Evolutionary conservation across 192 early-diverging fungal genomes (phyloP).

Genomic region (Oehlia diaphana): DNA sequence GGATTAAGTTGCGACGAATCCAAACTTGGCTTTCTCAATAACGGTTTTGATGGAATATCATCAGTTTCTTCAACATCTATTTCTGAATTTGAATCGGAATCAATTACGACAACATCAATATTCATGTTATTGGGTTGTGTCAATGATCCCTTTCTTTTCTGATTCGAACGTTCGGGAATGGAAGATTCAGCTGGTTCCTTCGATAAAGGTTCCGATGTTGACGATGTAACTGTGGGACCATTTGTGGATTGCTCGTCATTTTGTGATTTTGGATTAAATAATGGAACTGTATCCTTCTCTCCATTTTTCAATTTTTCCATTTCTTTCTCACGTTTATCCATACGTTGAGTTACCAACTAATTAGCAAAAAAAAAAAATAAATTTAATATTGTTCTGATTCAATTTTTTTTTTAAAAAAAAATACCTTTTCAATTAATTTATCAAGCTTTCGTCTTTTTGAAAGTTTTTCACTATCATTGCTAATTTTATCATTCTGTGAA

Average conservation of each 20-base stretch:
- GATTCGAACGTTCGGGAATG: not conserved
- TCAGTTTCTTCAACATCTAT: not conserved
- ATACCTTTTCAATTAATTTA: conserved; percentile 26
- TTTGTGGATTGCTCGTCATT: not conserved
- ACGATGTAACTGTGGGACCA: not conserved
- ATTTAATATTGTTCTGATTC: no score
- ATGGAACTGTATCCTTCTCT: not conserved
- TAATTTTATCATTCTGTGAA: not conserved
- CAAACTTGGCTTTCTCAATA: not conserved
- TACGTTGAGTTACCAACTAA: not conserved
- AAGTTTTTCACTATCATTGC: not conserved
- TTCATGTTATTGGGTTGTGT: not conserved
- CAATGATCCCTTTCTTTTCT: not conserved
- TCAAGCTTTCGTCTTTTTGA: not conserved
- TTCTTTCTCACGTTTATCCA: not conserved
- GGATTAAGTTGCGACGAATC: not conserved
- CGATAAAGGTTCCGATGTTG: no score
- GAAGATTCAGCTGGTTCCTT: not conserved
- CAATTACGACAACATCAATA: not conserved
- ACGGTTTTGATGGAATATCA: not conserved
- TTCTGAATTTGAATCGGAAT: not conserved
- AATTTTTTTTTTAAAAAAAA: not conserved
- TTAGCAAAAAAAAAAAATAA: not conserved
- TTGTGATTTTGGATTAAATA: not conserved
- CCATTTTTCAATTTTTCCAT: not conserved